phyloP scores from a whole-genome alignment of 306 rosid species.

The Erythrophleum fordii region DNA sequence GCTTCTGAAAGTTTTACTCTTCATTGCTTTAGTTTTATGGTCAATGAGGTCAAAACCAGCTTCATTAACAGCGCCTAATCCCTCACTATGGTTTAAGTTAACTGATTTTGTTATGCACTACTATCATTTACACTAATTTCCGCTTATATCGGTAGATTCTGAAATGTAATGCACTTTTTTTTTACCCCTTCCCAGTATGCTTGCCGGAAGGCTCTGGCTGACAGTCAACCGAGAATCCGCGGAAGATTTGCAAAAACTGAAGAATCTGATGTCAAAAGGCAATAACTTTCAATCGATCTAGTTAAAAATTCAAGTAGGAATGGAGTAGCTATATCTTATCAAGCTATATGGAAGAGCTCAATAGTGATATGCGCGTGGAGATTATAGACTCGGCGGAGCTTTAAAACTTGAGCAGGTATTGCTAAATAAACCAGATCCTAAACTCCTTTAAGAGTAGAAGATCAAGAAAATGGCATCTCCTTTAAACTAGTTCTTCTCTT shows the following conservation, averaged over 20 bases:
- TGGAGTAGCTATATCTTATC: slow-evolving; percentile 47
- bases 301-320: slow-evolving; percentile 40
- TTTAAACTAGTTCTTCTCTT: slow-evolving; percentile 44
- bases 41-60: not conserved
- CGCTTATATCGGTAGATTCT: not conserved
- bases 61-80: slow-evolving; percentile 10
- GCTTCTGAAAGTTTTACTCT: not conserved
- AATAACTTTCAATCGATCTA: slow-evolving; percentile 41
- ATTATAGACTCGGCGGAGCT: slow-evolving; percentile 29
- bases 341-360: slow-evolving; percentile 40
- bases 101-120: not conserved
- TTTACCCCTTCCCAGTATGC: slow-evolving; percentile 66
- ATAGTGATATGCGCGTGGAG: slow-evolving; percentile 32
- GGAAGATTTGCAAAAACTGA: slow-evolving; percentile 98
- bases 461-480: not conserved
- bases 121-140: slow-evolving; percentile 11
- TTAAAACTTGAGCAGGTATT: slow-evolving; percentile 34
- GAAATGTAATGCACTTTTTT: not conserved
- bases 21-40: not conserved
- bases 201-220: slow-evolving; percentile 99
- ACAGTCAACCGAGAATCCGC: slow-evolving; percentile 96
- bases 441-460: slow-evolving; percentile 9
- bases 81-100: not conserved
- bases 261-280: slow-evolving; percentile 68
- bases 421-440: slow-evolving; percentile 44